phyloP scores from a whole-genome alignment of 352 stramenopile species.

The Phytophthora tentaculata region DNA sequence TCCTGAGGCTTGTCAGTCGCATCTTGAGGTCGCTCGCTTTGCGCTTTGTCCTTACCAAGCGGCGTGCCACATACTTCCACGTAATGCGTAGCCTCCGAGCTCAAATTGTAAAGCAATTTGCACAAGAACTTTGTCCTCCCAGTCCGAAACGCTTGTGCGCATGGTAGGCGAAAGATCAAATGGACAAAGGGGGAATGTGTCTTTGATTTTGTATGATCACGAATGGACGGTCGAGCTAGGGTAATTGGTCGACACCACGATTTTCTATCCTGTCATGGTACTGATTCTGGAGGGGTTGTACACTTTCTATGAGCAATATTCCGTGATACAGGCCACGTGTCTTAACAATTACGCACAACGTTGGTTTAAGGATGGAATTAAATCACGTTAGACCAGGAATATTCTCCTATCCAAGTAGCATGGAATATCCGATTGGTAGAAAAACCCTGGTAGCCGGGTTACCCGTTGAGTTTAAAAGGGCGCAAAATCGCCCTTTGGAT shows the following conservation, averaged over 20 bases:
- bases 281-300: too few species aligned
- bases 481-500: too few species aligned
- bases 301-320: too few species aligned
- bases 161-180: background rate
- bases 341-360: too few species aligned
- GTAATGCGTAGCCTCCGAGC: background rate
- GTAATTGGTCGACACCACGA: background rate
- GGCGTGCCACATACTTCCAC: background rate
- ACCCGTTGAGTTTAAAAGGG: too few species aligned
- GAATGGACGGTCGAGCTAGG: too few species aligned
- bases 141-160: background rate
- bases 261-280: too few species aligned
- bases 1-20: background rate
- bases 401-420: too few species aligned
- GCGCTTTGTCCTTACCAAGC: background rate
- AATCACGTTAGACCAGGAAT: too few species aligned
- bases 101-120: background rate
- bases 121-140: background rate
- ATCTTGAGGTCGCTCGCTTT: background rate
- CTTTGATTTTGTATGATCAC: background rate
- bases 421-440: too few species aligned
- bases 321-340: background rate
- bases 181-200: background rate
- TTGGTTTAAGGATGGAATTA: too few species aligned
- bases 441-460: too few species aligned